Evolutionary conservation across 2,329 filamentous ascomycete species (phyloP).

Genomic region (Dothistroma pini): DNA sequence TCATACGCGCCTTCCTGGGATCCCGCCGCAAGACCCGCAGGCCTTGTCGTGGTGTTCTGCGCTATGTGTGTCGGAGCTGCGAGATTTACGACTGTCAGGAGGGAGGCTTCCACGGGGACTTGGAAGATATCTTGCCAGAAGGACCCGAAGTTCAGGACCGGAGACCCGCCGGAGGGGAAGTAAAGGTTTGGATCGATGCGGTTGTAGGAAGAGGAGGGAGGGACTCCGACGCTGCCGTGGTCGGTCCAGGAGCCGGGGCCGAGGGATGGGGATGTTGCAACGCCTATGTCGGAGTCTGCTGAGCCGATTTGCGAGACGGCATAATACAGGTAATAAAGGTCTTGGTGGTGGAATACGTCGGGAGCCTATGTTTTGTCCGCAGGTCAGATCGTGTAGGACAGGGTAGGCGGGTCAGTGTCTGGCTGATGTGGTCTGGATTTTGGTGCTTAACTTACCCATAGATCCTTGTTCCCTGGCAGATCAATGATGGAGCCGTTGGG

Average conservation of each 20-base stretch:
- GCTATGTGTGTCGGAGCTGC: slow-evolving; percentile 47
- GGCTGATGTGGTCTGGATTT: not conserved
- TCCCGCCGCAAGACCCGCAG: slow-evolving; percentile 40
- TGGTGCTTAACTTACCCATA: slow-evolving; percentile 39
- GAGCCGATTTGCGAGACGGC: slow-evolving; percentile 58
- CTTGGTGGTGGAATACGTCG: slow-evolving; percentile 55
- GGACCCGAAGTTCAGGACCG: slow-evolving; percentile 41
- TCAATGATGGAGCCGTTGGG: slow-evolving; percentile 48
- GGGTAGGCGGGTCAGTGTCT: not conserved
- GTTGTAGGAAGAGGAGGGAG: slow-evolving; percentile 39
- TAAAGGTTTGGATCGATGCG: slow-evolving; percentile 50
- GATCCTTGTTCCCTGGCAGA: slow-evolving; percentile 44
- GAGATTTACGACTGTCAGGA: slow-evolving; percentile 16
- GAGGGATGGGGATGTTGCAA: slow-evolving; percentile 49
- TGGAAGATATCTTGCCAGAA: slow-evolving; percentile 66
- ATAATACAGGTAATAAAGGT: slow-evolving; percentile 62
- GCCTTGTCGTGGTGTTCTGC: slow-evolving; percentile 48
- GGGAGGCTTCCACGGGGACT: slow-evolving; percentile 44
- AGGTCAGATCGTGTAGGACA: too few relatives aligned
- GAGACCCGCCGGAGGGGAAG: slow-evolving; percentile 39
- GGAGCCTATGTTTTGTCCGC: slow-evolving; percentile 45
- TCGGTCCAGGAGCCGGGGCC: slow-evolving; percentile 59
- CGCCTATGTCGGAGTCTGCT: slow-evolving; percentile 59
- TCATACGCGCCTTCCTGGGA: slow-evolving; percentile 54
- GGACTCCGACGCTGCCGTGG: slow-evolving; percentile 56